Conservation (phyloP, 2,329 filamentous ascomycete species). For the Chrysosporium keratinophilum region DNA sequence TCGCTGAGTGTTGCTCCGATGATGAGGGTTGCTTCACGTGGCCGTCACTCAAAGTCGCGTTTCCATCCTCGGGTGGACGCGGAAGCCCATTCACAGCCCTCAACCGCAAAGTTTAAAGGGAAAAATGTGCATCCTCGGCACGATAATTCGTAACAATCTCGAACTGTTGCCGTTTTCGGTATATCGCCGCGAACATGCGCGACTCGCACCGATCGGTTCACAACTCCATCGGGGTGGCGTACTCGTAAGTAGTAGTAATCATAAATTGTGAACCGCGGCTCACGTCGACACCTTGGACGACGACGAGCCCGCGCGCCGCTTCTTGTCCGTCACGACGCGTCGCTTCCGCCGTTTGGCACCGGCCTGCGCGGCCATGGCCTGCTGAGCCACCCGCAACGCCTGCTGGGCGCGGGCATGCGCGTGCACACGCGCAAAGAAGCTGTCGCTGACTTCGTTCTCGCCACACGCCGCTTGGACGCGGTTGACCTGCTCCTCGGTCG, state of each 20-base stretch:
- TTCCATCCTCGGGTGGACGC: conserved; percentile 2
- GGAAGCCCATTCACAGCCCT: neutral
- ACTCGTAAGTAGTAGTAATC: no score
- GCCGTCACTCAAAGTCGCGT: neutral
- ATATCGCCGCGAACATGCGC: neutral
- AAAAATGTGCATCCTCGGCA: neutral
- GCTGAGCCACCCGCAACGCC: conserved; percentile 29
- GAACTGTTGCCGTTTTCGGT: neutral
- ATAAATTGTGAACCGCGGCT: no score
- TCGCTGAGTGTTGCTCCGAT: neutral
- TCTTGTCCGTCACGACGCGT: conserved; percentile 15
- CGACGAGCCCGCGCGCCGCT: conserved; percentile 19
- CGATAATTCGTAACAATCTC: neutral
- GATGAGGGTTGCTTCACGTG: neutral
- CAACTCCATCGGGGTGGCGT: no score
- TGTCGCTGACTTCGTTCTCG: conserved; percentile 23
- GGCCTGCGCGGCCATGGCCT: conserved; percentile 16
- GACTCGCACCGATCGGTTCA: no score
- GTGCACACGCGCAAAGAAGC: conserved; percentile 24
- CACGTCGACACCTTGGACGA: conserved; percentile 4
- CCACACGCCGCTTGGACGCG: conserved; percentile 28
- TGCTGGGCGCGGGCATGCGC: conserved; percentile 35
- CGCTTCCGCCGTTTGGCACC: conserved; percentile 20
- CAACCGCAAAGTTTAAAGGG: neutral
- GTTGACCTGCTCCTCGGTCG: conserved; percentile 33